Conservation (phyloP, 2,329 filamentous ascomycete genomes). For the Ceratocystiopsis minuta region DNA sequence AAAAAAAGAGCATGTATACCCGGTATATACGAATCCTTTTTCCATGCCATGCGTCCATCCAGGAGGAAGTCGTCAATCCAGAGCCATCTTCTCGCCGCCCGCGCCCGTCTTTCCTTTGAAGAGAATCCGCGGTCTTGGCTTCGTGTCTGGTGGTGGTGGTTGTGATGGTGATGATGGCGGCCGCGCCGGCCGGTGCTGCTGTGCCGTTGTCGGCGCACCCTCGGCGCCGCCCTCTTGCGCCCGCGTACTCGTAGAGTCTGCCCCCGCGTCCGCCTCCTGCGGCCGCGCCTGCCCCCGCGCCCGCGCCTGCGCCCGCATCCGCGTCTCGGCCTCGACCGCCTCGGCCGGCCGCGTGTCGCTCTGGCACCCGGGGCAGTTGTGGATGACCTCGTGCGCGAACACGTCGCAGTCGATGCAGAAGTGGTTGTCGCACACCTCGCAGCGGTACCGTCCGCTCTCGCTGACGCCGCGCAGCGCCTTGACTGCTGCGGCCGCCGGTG, state of each 20-base stretch:
- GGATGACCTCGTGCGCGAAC: slow-evolving; percentile 81
- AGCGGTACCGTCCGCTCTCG: slow-evolving; percentile 77
- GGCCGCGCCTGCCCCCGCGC: background rate
- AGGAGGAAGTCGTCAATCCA: no score
- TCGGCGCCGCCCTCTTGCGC: no score
- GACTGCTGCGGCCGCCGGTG: background rate
- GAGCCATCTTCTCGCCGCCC: no score
- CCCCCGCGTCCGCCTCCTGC: no score
- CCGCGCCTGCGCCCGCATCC: background rate
- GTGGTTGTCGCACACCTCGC: slow-evolving; percentile 68
- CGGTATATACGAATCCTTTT: no score
- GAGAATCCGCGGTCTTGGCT: slow-evolving; percentile 3
- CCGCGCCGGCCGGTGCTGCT: background rate
- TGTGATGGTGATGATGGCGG: background rate
- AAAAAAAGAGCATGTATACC: no score
- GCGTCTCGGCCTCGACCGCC: background rate
- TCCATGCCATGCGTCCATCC: no score
- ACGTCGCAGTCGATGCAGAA: slow-evolving; percentile 98
- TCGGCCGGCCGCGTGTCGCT: slow-evolving; percentile 22
- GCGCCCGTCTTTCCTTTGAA: background rate
- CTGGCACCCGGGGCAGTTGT: slow-evolving; percentile 89
- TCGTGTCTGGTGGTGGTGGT: background rate
- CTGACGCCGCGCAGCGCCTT: slow-evolving; percentile 44
- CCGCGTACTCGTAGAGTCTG: background rate
- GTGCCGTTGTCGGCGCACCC: no score